Evolutionary conservation across 441 rosid species (phyloP).

Genomic region (Geranium incanum): DNA sequence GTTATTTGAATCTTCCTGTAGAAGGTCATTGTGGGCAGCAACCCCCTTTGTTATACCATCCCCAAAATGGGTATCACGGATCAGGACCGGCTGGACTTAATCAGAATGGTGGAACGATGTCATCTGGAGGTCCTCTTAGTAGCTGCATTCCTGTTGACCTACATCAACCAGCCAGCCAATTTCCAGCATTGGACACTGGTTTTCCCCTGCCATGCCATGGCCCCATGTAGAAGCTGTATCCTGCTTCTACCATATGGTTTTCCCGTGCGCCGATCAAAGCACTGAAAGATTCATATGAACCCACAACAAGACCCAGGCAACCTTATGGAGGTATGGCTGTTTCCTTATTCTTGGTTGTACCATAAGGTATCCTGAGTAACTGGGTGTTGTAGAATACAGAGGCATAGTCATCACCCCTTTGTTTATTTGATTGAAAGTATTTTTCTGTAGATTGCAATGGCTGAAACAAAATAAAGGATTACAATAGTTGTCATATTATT

Average conservation of each 20-base stretch:
- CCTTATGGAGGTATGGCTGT: background rate
- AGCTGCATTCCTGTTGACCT: conserved; percentile 26
- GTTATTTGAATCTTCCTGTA: conserved; percentile 17
- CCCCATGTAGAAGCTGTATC: conserved; percentile 6
- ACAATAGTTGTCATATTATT: no score
- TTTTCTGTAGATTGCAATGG: background rate
- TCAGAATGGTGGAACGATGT: background rate
- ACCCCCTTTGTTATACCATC: background rate
- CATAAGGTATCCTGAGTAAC: background rate
- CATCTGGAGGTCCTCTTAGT: conserved; percentile 23
- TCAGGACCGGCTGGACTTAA: background rate
- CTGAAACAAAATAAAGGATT: background rate
- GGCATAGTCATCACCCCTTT: no score
- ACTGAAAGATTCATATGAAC: background rate
- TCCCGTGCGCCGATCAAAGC: background rate
- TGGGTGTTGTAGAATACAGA: background rate
- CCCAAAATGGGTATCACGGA: background rate
- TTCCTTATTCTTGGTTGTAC: no score
- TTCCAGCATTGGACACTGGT: conserved; percentile 33
- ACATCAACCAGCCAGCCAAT: conserved; percentile 36
- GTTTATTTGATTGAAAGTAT: no score
- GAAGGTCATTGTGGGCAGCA: conserved; percentile 21
- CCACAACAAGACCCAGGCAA: background rate
- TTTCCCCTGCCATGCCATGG: conserved; percentile 20
- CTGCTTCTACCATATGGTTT: conserved; percentile 5